Conservation (phyloP, 768 basidiomycete genomes). For the Serendipita sp. region DNA sequence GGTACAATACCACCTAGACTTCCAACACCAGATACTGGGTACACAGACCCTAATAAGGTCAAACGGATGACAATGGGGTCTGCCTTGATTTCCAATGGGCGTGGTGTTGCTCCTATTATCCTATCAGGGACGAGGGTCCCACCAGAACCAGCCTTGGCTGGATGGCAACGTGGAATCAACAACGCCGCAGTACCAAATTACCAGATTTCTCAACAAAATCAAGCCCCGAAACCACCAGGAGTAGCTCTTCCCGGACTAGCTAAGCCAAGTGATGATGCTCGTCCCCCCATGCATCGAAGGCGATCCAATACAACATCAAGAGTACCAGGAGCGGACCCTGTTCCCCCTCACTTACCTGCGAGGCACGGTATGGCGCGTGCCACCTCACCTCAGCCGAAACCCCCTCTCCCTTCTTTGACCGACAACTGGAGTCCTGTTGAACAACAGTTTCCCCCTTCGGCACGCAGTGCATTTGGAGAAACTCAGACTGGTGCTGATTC, state of each 20-base stretch:
- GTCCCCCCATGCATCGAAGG: neutral
- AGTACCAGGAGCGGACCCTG: neutral
- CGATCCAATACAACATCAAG: neutral
- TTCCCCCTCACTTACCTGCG: neutral
- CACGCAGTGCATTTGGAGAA: constrained; percentile 22
- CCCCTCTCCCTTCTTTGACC: constrained; percentile 16
- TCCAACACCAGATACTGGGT: neutral
- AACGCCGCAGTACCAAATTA: neutral
- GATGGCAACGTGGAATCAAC: neutral
- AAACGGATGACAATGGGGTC: neutral
- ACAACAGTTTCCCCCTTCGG: constrained; percentile 15
- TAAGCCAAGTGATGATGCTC: neutral
- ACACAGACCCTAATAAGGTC: neutral
- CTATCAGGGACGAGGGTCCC: neutral
- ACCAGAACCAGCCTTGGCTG: neutral
- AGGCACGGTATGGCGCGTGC: neutral
- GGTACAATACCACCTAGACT: neutral
- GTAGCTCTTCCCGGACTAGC: neutral
- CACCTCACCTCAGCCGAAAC: neutral
- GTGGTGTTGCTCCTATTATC: neutral
- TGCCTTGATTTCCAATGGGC: neutral
- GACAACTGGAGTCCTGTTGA: constrained; percentile 36
- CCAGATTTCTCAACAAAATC: neutral
- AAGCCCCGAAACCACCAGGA: neutral
- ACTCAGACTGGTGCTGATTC: neutral